Evolutionary conservation across 2,329 filamentous ascomycete genomes (phyloP), one percentile per base, ranked within the genome.

Genomic region (Whalleya microplaca): DNA sequence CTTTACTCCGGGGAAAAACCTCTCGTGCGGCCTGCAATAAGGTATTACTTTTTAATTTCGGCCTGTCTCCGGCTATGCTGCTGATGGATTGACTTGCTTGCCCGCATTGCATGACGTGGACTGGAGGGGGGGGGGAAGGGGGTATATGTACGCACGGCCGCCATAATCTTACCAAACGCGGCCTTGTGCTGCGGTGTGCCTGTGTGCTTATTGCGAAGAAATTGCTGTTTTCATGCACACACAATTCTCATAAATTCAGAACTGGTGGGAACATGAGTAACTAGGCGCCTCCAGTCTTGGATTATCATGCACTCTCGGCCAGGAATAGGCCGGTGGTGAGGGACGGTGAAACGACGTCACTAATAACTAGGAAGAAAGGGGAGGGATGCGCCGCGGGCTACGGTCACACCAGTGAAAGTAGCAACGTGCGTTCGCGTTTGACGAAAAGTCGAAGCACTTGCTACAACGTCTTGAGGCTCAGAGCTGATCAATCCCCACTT

Each of bases 61-160:
- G 60, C 32, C 57, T 52, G 55, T 58, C 53, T 54, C 49, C 57
- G 60, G 60, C 51, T 58, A 45, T 60, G 57, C 53, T 52, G 32
- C 27, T 29, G 32, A 19, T 18, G 29, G 21, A 50, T 61, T 63
- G 60, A 58, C 60, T 58, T 58, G 57, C 57, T 58, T 58, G n/a
- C n/a, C n/a, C n/a, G n/a, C n/a, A n/a, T n/a, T n/a, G 21, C 32
- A 50, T 4, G 49, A 18, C 21, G 23, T 59, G 27, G 29, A 49
- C 51, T 48, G 32, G 32, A 37, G 6, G 8, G 32, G 27, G 12
- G 6, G 6, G 12, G 27, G 27, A 47, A 51, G 52, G 45, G 50
- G 49, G 54, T n/a, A n/a, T n/a, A n/a, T n/a, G n/a, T 52, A 16
- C 47, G 60, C 57, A 60, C 57, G 48, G 45, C 45, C 53, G 51